Base-by-base conservation (phyloP, 2,329 filamentous ascomycete genomes). In the Hypoxylon sp. region DNA sequence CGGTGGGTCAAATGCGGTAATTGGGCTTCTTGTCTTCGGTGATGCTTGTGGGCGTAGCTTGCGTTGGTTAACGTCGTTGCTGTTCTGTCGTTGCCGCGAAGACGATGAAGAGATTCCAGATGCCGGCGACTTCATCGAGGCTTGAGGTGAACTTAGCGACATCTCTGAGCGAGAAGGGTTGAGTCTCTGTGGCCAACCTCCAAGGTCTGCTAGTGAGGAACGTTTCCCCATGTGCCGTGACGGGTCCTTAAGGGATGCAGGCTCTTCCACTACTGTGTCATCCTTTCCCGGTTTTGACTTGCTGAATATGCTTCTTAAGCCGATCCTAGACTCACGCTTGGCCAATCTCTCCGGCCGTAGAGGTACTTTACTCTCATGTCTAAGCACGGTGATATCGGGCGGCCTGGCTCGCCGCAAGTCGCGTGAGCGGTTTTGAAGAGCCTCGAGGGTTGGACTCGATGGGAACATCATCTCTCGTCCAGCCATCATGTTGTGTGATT, bases 1-100 rank as follows among this genome's bases (percentile, higher is more conserved):
- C 5, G 93, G 92, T 14, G 89, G 59, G 87, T 85, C 89, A 89
- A 92, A 11, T 79, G 26, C 36, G 42, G 61, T 48, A 50, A 50
- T 32, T 51, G 58, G 6, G 58, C 56, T 32, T 44, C 50, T 65
- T 36, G 32, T 24, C 38, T 53, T 68, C 22, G 56, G 52, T n/a
- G 65, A 45, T 7, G 51, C 45, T 24, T 49, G 61, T 7, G 66
- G 66, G 20, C 62, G 64, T 12, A 65, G 49, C 28, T 71, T 75
- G 44, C 58, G 59, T 11, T 65, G 67, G 28, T 40, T 54, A 52
- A 48, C 52, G 38, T 12, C 30, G 57, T 50, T 61, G 44, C 59
- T 67, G 16, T 46, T 32, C 30, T 64, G 65, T 46, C 64, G 61
- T 38, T 61, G 50, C 24, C 61, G 65, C 22, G 61, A 44, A 16